Percentiles rank a stretch among this genome's conserved stretches.
phyloP scores from a whole-genome alignment of 768 basidiomycete genomes.

The Pluteus cervinus region DNA sequence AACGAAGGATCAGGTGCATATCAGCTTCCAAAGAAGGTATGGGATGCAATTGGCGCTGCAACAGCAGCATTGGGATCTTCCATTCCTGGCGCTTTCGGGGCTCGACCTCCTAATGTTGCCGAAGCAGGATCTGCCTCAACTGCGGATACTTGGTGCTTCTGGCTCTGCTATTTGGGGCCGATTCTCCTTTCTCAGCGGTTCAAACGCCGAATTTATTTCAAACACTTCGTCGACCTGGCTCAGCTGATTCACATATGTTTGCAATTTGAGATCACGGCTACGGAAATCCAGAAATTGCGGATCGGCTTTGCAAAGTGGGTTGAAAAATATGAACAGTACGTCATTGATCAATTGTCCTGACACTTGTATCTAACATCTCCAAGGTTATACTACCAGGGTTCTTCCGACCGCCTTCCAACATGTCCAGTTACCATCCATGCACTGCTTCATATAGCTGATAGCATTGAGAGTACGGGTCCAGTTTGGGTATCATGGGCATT shows the following conservation, averaged over 20 bases:
- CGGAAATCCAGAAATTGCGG: conserved; percentile 14
- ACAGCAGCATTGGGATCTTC: conserved; percentile 13
- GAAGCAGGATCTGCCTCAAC: conserved; percentile 14
- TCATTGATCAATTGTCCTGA: conserved; percentile 5
- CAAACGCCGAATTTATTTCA: conserved; percentile 18
- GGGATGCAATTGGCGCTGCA: conserved; percentile 8
- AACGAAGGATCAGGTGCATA: conserved; percentile 8
- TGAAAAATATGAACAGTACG: conserved; percentile 21
- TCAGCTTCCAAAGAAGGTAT: conserved; percentile 1
- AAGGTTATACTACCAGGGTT: conserved; percentile 25
- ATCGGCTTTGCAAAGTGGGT: conserved; percentile 24
- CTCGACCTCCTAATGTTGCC: conserved; percentile 16
- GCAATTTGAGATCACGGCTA: conserved; percentile 11
- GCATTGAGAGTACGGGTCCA: conserved; percentile 24
- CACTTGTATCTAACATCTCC: background rate
- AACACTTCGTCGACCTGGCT: conserved; percentile 27
- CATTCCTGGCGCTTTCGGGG: conserved; percentile 17
- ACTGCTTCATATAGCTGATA: conserved; percentile 28
- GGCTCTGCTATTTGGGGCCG: conserved; percentile 8
- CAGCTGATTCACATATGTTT: conserved; percentile 22
- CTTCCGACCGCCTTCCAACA: conserved; percentile 12
- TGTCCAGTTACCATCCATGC: conserved; percentile 27
- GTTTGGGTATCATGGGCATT: conserved; percentile 34
- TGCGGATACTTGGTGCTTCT: conserved; percentile 7
- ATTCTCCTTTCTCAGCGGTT: conserved; percentile 13